Evolutionary conservation across 164 flowering plant genomes (phyloP), one percentile per base, ranked within the genome.

Genomic region (Sextonia rubra): DNA sequence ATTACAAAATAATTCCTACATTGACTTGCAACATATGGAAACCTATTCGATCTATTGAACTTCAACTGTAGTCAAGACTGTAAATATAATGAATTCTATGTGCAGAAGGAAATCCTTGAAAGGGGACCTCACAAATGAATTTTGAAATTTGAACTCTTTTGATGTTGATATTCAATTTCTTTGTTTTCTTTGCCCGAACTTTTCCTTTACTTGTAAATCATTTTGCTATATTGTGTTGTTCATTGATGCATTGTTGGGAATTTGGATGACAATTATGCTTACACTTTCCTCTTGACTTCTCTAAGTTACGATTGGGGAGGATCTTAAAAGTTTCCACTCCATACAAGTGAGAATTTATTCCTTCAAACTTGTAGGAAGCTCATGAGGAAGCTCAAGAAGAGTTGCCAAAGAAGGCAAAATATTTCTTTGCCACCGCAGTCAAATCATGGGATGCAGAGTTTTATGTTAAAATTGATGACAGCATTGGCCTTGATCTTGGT

Each of bases 351-450:
- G 48, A 74, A 24, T 66, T 73, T 5, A 30, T 14, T 37, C 30
- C 27, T 52, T 65, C 12, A 15, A 64, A 64, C 29, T 29, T 72
- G 62, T 47, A 96, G 99, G 98, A 93, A 72, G 89, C 81, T 67
- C 99, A 96, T 80, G 99, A 96, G 83, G 99, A 96, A 79, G 99
- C 95, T 79, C 85, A 88, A 78, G 99, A 96, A 80, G 99, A 96
- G 83, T 44, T 87, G 69, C 87, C 99, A n/a, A 96, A 91, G 82
- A 96, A 96, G 84, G 91, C 89, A 60, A 96, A 92, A 79, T 83
- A 84, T 79, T 96, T 96, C 86, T 92, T 93, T 80, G 86, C 91
- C 74, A 78, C 95, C 66, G 99, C 99, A 25, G 87, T 96, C 73
- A 94, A 90, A 83, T 88, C 77, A 30, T 96, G 99, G 99, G 92